Evolutionary conservation across 2,329 filamentous ascomycete species (phyloP).

Genomic region (Fusarium protoensiforme): DNA sequence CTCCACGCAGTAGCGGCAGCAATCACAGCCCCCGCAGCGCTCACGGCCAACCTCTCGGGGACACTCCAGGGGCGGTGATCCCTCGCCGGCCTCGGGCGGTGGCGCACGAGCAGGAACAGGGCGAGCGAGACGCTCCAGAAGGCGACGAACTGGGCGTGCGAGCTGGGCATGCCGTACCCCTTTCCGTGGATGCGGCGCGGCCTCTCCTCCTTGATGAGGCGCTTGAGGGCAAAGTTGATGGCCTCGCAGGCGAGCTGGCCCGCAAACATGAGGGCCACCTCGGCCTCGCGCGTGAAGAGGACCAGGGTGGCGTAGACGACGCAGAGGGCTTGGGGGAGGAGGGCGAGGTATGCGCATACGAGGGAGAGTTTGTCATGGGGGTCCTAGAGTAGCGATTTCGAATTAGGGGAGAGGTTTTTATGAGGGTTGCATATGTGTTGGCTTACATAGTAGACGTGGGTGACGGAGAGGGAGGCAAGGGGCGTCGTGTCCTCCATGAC

Average conservation of each 20-base stretch:
- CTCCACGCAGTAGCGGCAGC: constrained; percentile 81
- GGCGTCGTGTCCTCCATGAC: constrained; percentile 55
- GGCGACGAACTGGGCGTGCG: constrained; percentile 93
- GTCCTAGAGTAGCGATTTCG: constrained; percentile 67
- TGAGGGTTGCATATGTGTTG: not conserved
- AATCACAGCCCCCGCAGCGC: constrained; percentile 66
- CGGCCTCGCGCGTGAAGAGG: constrained; percentile 90
- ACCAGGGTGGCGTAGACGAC: constrained; percentile 90
- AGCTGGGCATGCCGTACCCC: constrained; percentile 96
- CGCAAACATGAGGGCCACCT: constrained; percentile 88
- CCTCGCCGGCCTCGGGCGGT: constrained; percentile 61
- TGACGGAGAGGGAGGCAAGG: constrained; percentile 90
- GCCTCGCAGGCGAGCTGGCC: constrained; percentile 94
- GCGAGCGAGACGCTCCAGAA: constrained; percentile 89
- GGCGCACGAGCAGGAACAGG: constrained; percentile 86
- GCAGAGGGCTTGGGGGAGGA: constrained; percentile 91
- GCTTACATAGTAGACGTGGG: constrained; percentile 94
- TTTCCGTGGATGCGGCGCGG: constrained; percentile 87
- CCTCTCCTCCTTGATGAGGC: constrained; percentile 90
- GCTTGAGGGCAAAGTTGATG: constrained; percentile 89
- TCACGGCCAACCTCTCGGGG: constrained; percentile 66
- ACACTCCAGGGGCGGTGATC: constrained; percentile 64
- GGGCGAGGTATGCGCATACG: constrained; percentile 91
- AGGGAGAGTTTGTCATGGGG: constrained; percentile 86
- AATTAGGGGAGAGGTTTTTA: constrained; percentile 1